A percentile compares a stretch with the other conserved stretches of the same genome.
These are phyloP conservation scores for Juglanconis sp. DNA, from an alignment of 2,329 filamentous ascomycete genomes.

Conservation along the genomic window DNA sequence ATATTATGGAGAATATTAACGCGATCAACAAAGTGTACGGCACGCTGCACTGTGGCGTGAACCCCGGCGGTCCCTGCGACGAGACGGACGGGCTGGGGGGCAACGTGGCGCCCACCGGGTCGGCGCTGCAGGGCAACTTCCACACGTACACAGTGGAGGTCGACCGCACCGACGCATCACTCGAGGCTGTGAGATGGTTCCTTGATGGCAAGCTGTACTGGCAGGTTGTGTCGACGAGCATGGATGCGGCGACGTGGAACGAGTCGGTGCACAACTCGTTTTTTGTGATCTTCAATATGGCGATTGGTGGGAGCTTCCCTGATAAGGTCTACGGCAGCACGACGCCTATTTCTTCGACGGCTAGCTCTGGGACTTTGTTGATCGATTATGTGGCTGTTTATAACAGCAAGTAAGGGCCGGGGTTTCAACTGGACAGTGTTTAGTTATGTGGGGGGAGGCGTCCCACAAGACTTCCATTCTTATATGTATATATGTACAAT, in stretches of 20 bases:
- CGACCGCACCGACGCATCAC: conserved; percentile 17
- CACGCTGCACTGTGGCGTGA: conserved; percentile 27
- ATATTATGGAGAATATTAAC: conserved; percentile 30
- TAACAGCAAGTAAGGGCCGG: neutral
- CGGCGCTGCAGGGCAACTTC: conserved; percentile 23
- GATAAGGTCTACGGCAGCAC: conserved; percentile 23
- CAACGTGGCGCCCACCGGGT: neutral
- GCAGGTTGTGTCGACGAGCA: conserved; percentile 21
- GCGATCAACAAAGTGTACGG: conserved; percentile 22
- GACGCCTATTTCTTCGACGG: conserved; percentile 20
- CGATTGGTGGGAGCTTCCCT: conserved; percentile 28
- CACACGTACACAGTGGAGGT: conserved; percentile 29
- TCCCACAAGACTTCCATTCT: too few relatives aligned
- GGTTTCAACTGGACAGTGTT: neutral
- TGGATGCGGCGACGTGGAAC: conserved; percentile 24
- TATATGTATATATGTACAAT: neutral
- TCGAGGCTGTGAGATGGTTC: conserved; percentile 25
- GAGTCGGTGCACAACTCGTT: conserved; percentile 24
- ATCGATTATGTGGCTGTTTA: conserved; percentile 11
- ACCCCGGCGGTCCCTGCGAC: conserved; percentile 29
- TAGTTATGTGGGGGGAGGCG: neutral
- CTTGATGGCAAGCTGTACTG: conserved; percentile 22
- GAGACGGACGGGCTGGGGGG: conserved; percentile 25
- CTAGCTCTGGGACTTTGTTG: neutral
- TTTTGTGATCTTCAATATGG: conserved; percentile 27